phyloP scores from a whole-genome alignment of 331 rosid species.

The Pyracantha coccinea region DNA sequence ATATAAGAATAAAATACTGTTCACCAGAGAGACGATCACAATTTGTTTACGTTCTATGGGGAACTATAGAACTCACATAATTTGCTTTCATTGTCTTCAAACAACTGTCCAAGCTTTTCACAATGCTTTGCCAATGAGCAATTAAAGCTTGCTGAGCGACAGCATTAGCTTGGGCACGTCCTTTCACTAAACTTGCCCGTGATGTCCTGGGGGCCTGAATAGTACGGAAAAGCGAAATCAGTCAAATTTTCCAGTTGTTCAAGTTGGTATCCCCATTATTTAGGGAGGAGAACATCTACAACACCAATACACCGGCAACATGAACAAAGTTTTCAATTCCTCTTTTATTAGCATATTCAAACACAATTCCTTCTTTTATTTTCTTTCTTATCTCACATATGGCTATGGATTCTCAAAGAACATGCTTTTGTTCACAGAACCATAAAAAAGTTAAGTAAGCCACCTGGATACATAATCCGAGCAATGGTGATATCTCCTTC shows the following conservation, averaged over 20 bases:
- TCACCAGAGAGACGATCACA: background rate
- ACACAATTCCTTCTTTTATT: background rate
- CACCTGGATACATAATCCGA: constrained; percentile 92
- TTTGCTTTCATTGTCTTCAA: constrained; percentile 87
- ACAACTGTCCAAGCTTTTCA: constrained; percentile 61
- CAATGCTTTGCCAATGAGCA: constrained; percentile 99
- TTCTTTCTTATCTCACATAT: background rate
- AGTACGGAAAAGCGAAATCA: constrained; percentile 7
- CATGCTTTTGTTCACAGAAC: background rate
- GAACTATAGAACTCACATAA: constrained; percentile 52
- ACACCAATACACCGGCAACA: background rate
- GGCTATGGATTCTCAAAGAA: background rate
- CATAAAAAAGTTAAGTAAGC: background rate
- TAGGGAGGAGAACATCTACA: background rate
- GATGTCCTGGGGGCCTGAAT: constrained; percentile 92
- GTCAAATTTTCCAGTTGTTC: constrained; percentile 9
- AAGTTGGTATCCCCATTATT: constrained; percentile 11
- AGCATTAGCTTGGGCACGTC: constrained; percentile 88
- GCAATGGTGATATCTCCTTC: constrained; percentile 93
- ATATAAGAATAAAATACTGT: constrained; percentile 7
- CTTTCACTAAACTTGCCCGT: constrained; percentile 80
- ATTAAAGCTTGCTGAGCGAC: constrained; percentile 92
- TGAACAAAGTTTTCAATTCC: no score
- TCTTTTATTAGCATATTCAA: background rate
- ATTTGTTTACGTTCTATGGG: constrained; percentile 3